Evolutionary conservation across 208 protist species (phyloP).

Genomic region (Acanthamoeba triangularis): DNA sequence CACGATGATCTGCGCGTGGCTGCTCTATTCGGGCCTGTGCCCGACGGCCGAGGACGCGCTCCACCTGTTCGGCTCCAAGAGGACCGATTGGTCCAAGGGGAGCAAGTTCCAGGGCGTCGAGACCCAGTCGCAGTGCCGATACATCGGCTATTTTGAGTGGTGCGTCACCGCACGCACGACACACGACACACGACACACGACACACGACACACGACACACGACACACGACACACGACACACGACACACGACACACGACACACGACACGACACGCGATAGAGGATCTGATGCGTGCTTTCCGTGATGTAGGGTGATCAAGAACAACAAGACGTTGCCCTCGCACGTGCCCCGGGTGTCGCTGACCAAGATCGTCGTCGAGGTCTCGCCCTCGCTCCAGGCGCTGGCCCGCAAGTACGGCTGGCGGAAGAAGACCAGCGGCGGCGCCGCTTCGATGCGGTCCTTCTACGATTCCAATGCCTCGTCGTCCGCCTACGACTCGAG

Average conservation of each 20-base stretch:
- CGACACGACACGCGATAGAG: background rate
- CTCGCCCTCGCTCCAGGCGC: slow-evolving; percentile 7
- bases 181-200: background rate
- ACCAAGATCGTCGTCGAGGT: slow-evolving; percentile 21
- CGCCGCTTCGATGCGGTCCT: background rate
- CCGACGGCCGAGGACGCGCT: slow-evolving; percentile 63
- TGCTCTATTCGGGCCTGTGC: slow-evolving; percentile 56
- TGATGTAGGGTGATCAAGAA: slow-evolving; percentile 42
- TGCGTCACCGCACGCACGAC: background rate
- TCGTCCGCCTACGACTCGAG: background rate
- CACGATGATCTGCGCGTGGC: slow-evolving; percentile 72
- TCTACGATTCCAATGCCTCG: background rate
- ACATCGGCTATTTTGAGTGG: slow-evolving; percentile 74
- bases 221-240: background rate
- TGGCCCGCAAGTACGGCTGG: slow-evolving; percentile 50
- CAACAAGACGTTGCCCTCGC: slow-evolving; percentile 42
- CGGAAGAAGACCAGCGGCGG: background rate
- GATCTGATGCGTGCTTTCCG: background rate
- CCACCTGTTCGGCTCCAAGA: slow-evolving; percentile 47
- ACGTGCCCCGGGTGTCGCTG: slow-evolving; percentile 5
- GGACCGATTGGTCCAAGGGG: slow-evolving; percentile 52
- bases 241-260: background rate
- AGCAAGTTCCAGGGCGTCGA: slow-evolving; percentile 67
- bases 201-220: background rate
- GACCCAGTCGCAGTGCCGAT: slow-evolving; percentile 66